These are phyloP conservation scores for Phytophthora rubi DNA, from an alignment of 352 stramenopile genomes.

Conservation along the genomic window DNA sequence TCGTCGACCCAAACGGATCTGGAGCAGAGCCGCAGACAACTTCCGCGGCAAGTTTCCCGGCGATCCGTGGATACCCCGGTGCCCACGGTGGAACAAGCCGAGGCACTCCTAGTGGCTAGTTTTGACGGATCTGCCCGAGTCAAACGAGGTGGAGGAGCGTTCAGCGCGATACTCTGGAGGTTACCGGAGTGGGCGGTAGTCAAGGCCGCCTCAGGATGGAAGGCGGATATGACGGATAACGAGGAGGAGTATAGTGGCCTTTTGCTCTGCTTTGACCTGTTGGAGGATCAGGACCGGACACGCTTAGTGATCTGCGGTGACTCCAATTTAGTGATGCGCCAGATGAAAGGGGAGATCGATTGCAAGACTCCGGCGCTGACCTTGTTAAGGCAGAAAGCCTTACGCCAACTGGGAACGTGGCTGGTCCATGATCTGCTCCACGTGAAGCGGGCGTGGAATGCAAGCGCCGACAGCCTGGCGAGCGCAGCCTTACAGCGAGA, in stretches of 20 bases:
- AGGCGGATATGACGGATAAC: conserved; percentile 15
- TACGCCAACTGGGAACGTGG: not conserved
- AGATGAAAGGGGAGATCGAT: conserved; percentile 7
- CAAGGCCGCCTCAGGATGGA: not conserved
- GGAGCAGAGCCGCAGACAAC: too few species aligned
- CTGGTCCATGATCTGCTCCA: not conserved
- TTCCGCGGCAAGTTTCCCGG: too few species aligned
- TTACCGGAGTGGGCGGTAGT: conserved; percentile 15
- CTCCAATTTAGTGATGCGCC: conserved; percentile 9
- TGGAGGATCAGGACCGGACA: not conserved
- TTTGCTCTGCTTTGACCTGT: not conserved
- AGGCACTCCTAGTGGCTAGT: conserved; percentile 8
- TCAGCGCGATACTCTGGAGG: conserved; percentile 23
- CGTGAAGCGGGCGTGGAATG: conserved; percentile 10
- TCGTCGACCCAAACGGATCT: too few species aligned
- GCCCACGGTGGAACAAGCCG: not conserved
- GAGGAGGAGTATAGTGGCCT: conserved; percentile 27
- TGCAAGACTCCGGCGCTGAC: not conserved
- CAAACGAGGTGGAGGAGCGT: conserved; percentile 11
- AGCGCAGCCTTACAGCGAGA: not conserved
- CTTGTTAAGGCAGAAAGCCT: not conserved
- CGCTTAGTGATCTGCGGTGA: not conserved
- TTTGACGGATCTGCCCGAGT: conserved; percentile 29
- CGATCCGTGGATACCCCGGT: not conserved
- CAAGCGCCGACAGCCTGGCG: not conserved